Conservation (phyloP, 805 yeast species). For the Myxozyma mucilagina region DNA sequence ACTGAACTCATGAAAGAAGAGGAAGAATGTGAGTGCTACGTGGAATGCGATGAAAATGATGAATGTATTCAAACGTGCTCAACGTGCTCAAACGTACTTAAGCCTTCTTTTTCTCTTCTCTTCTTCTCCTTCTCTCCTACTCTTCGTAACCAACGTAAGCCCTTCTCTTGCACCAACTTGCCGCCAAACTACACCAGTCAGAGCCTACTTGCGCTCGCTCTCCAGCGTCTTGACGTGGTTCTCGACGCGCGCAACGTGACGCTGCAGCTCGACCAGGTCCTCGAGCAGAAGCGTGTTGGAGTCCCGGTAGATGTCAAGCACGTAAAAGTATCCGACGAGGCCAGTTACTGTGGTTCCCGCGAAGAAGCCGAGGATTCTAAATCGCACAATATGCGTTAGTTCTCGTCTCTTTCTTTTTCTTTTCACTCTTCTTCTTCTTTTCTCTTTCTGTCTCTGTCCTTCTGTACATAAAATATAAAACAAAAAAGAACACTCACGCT, state of each 20-base stretch:
- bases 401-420: not conserved
- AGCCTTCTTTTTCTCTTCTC: too few relatives aligned
- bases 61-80: too few relatives aligned
- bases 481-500: constrained; percentile 37
- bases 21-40: too few relatives aligned
- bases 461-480: not conserved
- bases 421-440: too few relatives aligned
- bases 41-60: too few relatives aligned
- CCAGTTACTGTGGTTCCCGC: constrained; percentile 76
- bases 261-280: constrained; percentile 71
- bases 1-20: too few relatives aligned
- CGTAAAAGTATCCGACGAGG: constrained; percentile 71
- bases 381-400: not conserved
- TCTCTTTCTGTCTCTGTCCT: too few relatives aligned
- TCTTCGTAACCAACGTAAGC: too few relatives aligned
- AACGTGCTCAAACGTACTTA: too few relatives aligned
- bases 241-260: constrained; percentile 66
- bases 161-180: not conserved
- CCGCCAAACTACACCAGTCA: too few relatives aligned
- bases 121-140: too few relatives aligned
- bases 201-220: constrained; percentile 13
- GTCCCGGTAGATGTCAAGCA: constrained; percentile 72
- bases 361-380: constrained; percentile 68
- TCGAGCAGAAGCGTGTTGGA: constrained; percentile 71
- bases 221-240: constrained; percentile 67